These are phyloP conservation scores for Mantamonas sphyraenae DNA, from an alignment of 78 protist genomes.

Conservation along the genomic window DNA sequence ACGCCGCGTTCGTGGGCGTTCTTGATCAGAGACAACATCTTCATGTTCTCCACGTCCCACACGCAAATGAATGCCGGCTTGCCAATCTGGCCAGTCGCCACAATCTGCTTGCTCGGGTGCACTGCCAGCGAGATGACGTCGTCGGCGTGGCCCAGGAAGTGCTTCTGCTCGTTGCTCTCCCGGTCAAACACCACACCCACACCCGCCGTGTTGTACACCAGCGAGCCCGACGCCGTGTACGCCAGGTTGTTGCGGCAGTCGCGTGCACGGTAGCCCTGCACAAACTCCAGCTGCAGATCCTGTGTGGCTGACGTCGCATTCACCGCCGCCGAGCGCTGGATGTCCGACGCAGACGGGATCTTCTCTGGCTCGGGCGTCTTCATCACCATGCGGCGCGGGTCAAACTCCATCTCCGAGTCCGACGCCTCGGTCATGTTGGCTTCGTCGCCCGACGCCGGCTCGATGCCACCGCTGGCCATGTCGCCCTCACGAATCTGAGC, in stretches of 20 bases:
- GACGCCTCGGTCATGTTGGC: too few species aligned
- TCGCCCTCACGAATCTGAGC: too few species aligned
- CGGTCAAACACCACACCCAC: background rate
- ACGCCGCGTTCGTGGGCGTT: constrained; percentile 22
- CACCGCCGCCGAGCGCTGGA: background rate
- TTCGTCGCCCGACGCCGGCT: too few species aligned
- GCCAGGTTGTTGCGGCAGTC: constrained; percentile 13
- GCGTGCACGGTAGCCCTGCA: constrained; percentile 34
- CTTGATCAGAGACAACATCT: background rate
- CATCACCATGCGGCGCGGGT: too few species aligned
- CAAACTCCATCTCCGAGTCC: too few species aligned
- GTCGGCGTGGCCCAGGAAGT: constrained; percentile 12
- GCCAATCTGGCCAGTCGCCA: constrained; percentile 52
- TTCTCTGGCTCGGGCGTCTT: background rate
- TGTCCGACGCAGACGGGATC: background rate
- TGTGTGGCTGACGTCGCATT: background rate
- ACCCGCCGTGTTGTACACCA: constrained; percentile 3
- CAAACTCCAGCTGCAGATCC: constrained; percentile 17
- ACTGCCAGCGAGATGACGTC: constrained; percentile 8
- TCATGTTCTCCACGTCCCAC: constrained; percentile 15
- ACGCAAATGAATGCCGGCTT: constrained; percentile 7
- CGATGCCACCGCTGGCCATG: too few species aligned
- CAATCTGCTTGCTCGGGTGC: constrained; percentile 1
- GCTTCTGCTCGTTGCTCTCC: background rate
- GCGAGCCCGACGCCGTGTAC: background rate